Percentiles rank a stretch among this genome's conserved stretches.
Conservation (phyloP, 164 flowering plant species). For the Kingdonia uniflora region DNA sequence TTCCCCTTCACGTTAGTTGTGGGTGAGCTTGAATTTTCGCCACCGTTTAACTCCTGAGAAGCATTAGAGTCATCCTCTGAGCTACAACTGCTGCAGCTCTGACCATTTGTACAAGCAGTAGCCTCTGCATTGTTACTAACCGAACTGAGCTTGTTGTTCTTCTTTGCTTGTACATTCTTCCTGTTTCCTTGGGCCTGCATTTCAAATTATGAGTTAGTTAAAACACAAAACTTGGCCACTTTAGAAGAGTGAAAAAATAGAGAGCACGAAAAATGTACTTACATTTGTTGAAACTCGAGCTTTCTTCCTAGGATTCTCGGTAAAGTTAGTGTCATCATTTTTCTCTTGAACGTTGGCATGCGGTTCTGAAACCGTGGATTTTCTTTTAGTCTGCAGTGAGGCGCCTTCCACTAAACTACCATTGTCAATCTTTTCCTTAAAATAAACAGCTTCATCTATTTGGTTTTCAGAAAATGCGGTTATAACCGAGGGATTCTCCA, state of each 20-base stretch:
- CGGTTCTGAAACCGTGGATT: conserved; percentile 8
- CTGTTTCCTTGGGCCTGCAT: conserved; percentile 35
- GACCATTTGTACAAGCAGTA: conserved; percentile 19
- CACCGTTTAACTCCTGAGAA: conserved; percentile 40
- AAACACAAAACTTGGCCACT: too few species aligned
- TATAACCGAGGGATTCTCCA: conserved; percentile 12
- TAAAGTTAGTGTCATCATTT: conserved; percentile 4
- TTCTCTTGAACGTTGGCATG: conserved; percentile 10
- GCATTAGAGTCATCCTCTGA: conserved; percentile 60
- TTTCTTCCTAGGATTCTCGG: conserved; percentile 40
- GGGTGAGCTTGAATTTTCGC: conserved; percentile 19
- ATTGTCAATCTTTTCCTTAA: not conserved
- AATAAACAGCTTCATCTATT: conserved; percentile 14
- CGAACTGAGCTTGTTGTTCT: conserved; percentile 23
- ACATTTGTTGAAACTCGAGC: conserved; percentile 30
- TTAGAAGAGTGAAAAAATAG: not conserved
- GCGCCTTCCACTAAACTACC: conserved; percentile 8
- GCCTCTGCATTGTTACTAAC: conserved; percentile 25
- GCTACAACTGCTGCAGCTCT: conserved; percentile 39
- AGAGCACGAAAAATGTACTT: too few species aligned
- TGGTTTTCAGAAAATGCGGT: conserved; percentile 11
- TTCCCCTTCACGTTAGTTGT: conserved; percentile 36
- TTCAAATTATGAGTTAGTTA: not conserved
- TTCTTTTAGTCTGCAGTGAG: conserved; percentile 12
- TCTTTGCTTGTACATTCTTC: conserved; percentile 40